Base-by-base conservation (phyloP, 768 basidiomycete genomes). In the Lenzites betulinus region DNA sequence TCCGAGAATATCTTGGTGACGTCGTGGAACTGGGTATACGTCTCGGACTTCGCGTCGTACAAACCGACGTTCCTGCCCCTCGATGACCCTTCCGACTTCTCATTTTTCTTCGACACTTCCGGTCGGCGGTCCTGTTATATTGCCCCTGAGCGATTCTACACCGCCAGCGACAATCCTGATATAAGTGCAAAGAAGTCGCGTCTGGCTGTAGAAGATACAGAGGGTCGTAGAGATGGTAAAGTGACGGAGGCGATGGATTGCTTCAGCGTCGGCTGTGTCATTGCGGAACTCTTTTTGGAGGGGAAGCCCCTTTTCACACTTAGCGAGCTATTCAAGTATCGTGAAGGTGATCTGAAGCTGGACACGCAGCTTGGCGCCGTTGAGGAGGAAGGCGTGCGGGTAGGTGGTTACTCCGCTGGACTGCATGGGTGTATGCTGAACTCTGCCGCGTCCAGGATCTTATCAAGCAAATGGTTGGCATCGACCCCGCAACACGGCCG, bases 181-280 rank as follows among this genome's bases (percentile, higher is more conserved):
- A 86, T 89, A 54, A 88, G 84, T 52, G 83, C 83, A 26, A 86
- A 84, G 74, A 91, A 92, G 68, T 78, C 79, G 13, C 80, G 76
- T 64, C 69, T 83, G 20, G 76, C 79, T 0, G 73, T 76, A 71
- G 83, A 81, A 7, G 84, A 86, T 36, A 73, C 71, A 20, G 83
- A 87, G 59, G 87, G 87, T 0, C 86, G 85, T 72, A 76, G 89
- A 44, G 90, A 97, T 60, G 88, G 87, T 1, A 87, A 81, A 65
- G 88, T 98, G 25, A 95, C 94, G 0, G 94, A 99, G 74, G 83
- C 90, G 3, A 99, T 99, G 97, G 97, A 99, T 71, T 90, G 95
- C 51, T 99, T 98, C 69, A 93, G 94, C 64, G 83, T 84, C 0
- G 97, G 97, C 23, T 98, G 96, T 71, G 95, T 98, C 15, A 84